Conservation (phyloP, 139 green algal species). For the Chlorella sp. region DNA sequence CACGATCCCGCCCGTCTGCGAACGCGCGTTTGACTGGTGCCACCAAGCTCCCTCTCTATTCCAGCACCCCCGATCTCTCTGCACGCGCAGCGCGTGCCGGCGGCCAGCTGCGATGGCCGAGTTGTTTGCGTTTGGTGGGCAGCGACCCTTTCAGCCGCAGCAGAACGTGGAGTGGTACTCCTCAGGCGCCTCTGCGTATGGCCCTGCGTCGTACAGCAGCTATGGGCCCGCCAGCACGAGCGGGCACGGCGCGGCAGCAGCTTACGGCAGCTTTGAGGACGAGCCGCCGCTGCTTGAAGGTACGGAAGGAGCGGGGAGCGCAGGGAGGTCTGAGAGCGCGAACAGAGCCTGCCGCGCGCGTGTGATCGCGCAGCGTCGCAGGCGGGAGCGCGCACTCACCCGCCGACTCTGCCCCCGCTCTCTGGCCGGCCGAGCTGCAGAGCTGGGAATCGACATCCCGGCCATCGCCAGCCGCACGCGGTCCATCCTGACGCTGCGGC, state of each 20-base stretch:
- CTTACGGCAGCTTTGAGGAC: constrained; percentile 78
- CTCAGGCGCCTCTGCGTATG: constrained; percentile 4
- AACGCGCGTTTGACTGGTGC: no score
- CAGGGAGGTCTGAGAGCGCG: background rate
- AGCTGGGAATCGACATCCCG: constrained; percentile 92
- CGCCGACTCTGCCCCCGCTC: background rate
- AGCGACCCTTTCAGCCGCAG: no score
- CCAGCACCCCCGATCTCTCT: no score
- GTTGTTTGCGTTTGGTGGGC: no score
- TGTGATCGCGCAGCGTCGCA: background rate
- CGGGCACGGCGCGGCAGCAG: constrained; percentile 2
- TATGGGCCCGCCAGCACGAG: background rate
- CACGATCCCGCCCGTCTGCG: no score
- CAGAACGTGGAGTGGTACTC: constrained; percentile 26
- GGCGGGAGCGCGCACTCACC: background rate
- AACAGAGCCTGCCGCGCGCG: no score
- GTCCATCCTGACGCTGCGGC: constrained; percentile 67
- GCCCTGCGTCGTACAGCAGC: background rate
- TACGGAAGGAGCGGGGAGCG: constrained; percentile 7
- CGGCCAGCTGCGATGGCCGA: no score
- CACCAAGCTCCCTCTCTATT: no score
- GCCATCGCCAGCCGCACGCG: constrained; percentile 76
- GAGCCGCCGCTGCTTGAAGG: constrained; percentile 87
- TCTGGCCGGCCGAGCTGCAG: constrained; percentile 45
- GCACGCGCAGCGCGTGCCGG: no score